Conservation (phyloP, 768 basidiomycete genomes). For the Phylloporus arenicola region DNA sequence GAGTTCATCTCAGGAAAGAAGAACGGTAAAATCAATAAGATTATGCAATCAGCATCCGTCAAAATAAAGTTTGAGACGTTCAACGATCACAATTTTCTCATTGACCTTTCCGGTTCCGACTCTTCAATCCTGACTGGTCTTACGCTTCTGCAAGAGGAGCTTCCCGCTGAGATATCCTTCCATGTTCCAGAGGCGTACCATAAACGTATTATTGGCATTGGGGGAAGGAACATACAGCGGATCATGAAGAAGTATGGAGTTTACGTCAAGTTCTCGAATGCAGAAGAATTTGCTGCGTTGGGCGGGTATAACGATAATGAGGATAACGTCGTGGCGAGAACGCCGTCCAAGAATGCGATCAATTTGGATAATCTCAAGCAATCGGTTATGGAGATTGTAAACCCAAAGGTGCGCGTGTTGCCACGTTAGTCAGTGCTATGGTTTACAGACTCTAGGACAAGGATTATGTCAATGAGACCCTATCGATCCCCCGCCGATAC, state of each 20-base stretch:
- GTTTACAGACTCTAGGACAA: constrained; percentile 60
- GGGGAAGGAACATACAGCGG: constrained; percentile 94
- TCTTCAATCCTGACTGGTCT: constrained; percentile 83
- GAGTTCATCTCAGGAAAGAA: constrained; percentile 99
- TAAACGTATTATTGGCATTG: constrained; percentile 98
- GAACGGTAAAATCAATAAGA: constrained; percentile 99
- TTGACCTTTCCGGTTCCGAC: constrained; percentile 85
- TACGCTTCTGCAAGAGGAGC: constrained; percentile 87
- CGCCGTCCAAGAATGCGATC: constrained; percentile 94
- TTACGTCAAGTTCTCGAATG: constrained; percentile 98
- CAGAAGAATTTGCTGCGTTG: constrained; percentile 90
- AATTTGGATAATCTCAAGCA: constrained; percentile 93
- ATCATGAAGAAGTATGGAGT: constrained; percentile 99
- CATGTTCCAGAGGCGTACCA: constrained; percentile 98
- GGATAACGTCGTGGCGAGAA: constrained; percentile 97
- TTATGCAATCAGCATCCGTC: constrained; percentile 95
- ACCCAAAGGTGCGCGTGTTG: constrained; percentile 69
- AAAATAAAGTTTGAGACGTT: constrained; percentile 99
- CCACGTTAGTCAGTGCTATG: background rate
- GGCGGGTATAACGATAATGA: constrained; percentile 97
- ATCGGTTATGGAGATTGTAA: constrained; percentile 96
- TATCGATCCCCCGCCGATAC: constrained; percentile 90
- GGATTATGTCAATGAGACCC: constrained; percentile 91
- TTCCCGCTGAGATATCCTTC: constrained; percentile 98
- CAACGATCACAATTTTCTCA: constrained; percentile 92